A percentile compares a stretch with the other conserved stretches of the same genome.
Evolutionary conservation across 2,329 filamentous ascomycete genomes (phyloP).

Genomic region (Aspergillus latus): DNA sequence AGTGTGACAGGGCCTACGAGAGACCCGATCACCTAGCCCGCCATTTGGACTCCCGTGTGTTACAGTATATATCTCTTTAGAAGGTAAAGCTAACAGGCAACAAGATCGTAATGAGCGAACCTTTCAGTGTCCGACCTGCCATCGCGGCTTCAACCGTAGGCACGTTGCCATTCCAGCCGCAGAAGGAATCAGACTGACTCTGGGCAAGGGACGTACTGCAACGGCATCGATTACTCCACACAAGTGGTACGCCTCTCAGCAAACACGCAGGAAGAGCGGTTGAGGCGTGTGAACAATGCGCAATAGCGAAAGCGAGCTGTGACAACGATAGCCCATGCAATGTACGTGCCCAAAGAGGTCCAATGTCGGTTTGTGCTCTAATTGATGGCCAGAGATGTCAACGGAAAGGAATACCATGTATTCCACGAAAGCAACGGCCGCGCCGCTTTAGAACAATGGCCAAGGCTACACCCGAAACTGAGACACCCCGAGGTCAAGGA

Average conservation of each 20-base stretch:
- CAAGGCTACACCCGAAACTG: background rate
- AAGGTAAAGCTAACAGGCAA: background rate
- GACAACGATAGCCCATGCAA: slow-evolving; percentile 3
- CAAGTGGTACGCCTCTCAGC: background rate
- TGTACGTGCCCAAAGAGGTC: background rate
- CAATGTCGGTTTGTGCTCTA: background rate
- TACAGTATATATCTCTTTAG: background rate
- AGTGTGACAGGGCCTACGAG: slow-evolving; percentile 6
- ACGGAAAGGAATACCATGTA: background rate
- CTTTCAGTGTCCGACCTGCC: slow-evolving; percentile 6
- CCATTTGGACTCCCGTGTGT: slow-evolving; percentile 6
- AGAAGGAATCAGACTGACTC: background rate
- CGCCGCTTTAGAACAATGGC: background rate
- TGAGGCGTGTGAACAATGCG: slow-evolving; percentile 7
- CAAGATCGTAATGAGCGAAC: slow-evolving; percentile 6
- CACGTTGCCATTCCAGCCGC: background rate
- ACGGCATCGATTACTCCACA: slow-evolving; percentile 1
- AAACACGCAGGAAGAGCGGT: background rate
- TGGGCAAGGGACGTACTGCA: slow-evolving; percentile 2
- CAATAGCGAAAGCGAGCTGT: slow-evolving; percentile 6
- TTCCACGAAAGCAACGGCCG: background rate
- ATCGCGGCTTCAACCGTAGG: slow-evolving; percentile 9
- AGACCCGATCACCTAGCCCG: slow-evolving; percentile 9
- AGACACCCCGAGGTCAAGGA: background rate
- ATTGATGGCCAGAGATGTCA: background rate